These are phyloP conservation scores for Echites panduratus DNA, from an alignment of 257 asterid species.

Conservation along the genomic window DNA sequence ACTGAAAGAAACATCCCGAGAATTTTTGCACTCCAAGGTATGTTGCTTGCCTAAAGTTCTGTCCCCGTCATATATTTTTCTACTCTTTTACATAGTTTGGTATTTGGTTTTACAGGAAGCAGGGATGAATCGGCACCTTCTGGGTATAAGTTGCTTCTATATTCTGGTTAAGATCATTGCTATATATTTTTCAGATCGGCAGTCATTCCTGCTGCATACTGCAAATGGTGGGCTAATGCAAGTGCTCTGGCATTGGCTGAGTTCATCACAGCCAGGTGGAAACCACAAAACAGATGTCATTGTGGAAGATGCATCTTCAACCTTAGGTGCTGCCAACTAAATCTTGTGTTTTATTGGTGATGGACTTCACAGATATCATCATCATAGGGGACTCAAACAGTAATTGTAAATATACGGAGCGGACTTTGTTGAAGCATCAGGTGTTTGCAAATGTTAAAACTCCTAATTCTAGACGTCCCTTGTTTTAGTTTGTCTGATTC, in stretches of 20 bases:
- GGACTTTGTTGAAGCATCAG: too few species aligned
- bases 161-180: constrained; percentile 38
- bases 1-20: constrained; percentile 41
- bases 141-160: constrained; percentile 43
- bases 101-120: constrained; percentile 37
- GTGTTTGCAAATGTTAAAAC: background rate
- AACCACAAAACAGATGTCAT: constrained; percentile 12
- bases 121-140: constrained; percentile 23
- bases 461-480: background rate
- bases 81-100: background rate
- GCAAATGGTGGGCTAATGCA: constrained; percentile 70
- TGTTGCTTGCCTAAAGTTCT: background rate
- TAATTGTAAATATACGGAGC: background rate
- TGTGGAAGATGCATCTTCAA: constrained; percentile 18
- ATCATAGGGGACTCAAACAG: background rate
- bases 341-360: background rate
- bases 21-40: constrained; percentile 40
- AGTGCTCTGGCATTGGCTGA: constrained; percentile 43
- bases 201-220: constrained; percentile 37
- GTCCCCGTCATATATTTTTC: background rate
- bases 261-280: constrained; percentile 20
- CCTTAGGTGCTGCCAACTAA: background rate
- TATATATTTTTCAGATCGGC: constrained; percentile 22
- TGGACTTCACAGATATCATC: background rate
- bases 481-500: background rate